phyloP scores from a whole-genome alignment of 139 green algal species.

The Yamagishiella unicocca region DNA sequence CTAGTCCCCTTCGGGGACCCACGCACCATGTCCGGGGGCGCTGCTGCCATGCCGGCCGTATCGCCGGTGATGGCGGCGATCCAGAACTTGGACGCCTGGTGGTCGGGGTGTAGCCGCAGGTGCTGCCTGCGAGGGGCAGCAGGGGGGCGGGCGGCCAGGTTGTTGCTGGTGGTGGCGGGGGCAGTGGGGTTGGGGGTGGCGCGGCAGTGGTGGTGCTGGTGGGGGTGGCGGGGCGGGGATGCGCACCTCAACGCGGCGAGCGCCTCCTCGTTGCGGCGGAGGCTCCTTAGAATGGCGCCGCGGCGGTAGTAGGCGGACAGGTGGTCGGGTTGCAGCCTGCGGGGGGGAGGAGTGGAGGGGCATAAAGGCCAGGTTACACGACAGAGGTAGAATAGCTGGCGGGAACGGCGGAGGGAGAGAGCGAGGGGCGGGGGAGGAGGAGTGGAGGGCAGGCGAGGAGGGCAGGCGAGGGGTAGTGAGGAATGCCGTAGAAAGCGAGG shows the following conservation, averaged over 20 bases:
- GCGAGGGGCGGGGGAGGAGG: too few species aligned
- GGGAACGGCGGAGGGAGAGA: too few species aligned
- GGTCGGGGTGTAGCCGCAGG: conserved; percentile 51
- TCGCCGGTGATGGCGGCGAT: conserved; percentile 59
- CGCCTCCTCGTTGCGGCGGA: conserved; percentile 51
- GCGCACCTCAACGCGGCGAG: conserved; percentile 53
- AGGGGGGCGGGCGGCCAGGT: not conserved
- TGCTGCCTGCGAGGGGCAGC: conserved; percentile 52
- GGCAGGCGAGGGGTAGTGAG: too few species aligned
- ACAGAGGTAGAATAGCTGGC: too few species aligned
- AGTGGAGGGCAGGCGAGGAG: too few species aligned
- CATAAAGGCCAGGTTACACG: too few species aligned
- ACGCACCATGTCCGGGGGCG: conserved; percentile 32
- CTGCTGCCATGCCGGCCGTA: conserved; percentile 13
- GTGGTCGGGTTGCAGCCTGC: conserved; percentile 62
- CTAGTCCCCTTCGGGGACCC: not conserved
- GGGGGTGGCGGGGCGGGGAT: not conserved
- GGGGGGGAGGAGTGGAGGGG: too few species aligned
- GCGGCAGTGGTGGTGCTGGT: not conserved
- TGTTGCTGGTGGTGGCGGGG: not conserved
- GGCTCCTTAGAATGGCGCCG: conserved; percentile 37
- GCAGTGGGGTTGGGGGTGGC: not conserved
- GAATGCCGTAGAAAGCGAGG: too few species aligned
- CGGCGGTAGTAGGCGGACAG: conserved; percentile 57
- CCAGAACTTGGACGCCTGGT: conserved; percentile 64